Evolutionary conservation across 2,329 filamentous ascomycete genomes (phyloP).

Genomic region (Penicillium sp.): DNA sequence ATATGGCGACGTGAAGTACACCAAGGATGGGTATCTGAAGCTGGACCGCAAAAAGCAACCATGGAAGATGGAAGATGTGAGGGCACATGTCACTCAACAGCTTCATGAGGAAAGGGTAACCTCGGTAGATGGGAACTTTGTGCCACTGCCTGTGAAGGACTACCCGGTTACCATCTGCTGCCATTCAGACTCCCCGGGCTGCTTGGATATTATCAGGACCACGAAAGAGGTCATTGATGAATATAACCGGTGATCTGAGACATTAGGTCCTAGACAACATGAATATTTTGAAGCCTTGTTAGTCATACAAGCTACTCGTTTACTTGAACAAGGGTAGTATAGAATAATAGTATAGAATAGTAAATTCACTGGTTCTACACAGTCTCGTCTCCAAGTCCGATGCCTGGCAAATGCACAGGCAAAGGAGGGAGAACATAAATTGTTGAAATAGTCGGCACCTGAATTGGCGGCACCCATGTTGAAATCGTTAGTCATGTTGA

Average conservation of each 20-base stretch:
- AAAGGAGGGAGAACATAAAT: slow-evolving; percentile 27
- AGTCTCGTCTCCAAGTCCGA: slow-evolving; percentile 27
- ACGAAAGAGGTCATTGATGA: not conserved
- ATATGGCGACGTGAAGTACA: slow-evolving; percentile 56
- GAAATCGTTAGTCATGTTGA: slow-evolving; percentile 47
- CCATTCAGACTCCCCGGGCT: not conserved
- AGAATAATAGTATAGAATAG: not conserved
- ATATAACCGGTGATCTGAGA: not conserved
- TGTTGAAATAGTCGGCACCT: slow-evolving; percentile 35
- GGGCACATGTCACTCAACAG: not conserved
- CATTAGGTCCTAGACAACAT: too few relatives aligned
- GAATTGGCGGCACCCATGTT: slow-evolving; percentile 40
- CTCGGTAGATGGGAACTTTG: not conserved
- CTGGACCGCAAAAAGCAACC: slow-evolving; percentile 54
- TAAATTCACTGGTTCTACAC: slow-evolving; percentile 21
- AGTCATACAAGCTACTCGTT: not conserved
- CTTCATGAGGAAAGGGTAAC: not conserved
- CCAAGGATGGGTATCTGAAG: slow-evolving; percentile 47
- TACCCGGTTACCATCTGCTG: not conserved
- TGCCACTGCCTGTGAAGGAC: not conserved
- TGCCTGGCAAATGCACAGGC: slow-evolving; percentile 15
- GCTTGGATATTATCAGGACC: not conserved
- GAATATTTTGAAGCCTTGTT: too few relatives aligned
- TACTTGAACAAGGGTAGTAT: not conserved
- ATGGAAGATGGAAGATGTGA: not conserved